These are phyloP conservation scores for Globisporangium yorkense DNA, from an alignment of 352 stramenopile genomes.

Conservation along the genomic window DNA sequence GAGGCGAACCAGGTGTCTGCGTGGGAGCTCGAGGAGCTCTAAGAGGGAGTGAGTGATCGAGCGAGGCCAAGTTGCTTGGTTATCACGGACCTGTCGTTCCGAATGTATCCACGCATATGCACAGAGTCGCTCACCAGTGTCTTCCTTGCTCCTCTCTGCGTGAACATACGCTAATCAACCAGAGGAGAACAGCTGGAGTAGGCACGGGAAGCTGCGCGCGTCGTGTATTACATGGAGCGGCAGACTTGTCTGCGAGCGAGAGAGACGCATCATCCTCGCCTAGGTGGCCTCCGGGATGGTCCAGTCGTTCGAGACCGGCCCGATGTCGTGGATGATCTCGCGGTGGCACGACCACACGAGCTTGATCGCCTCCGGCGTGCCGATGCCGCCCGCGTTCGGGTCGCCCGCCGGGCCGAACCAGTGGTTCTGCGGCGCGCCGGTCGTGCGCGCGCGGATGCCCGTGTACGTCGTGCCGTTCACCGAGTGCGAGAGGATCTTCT, in stretches of 20 bases:
- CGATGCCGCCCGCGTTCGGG: constrained; percentile 95
- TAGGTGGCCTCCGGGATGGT: constrained; percentile 81
- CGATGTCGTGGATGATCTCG: constrained; percentile 95
- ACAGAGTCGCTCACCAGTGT: not conserved
- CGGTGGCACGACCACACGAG: constrained; percentile 98
- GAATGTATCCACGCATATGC: not conserved
- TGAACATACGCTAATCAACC: not conserved
- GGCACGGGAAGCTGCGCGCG: too few species aligned
- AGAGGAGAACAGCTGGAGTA: too few species aligned
- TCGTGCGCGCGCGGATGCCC: constrained; percentile 94
- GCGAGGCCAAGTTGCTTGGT: too few species aligned
- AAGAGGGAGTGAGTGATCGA: constrained; percentile 7
- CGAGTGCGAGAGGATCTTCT: constrained; percentile 93
- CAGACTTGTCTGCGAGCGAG: not conserved
- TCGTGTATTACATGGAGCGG: too few species aligned
- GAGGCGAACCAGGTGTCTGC: constrained; percentile 53
- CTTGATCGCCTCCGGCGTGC: constrained; percentile 97
- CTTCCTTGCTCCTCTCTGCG: too few species aligned
- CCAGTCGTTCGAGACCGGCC: constrained; percentile 61
- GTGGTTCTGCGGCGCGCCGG: constrained; percentile 92
- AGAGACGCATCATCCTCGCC: constrained; percentile 10
- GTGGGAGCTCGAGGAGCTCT: constrained; percentile 85
- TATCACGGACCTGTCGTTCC: too few species aligned
- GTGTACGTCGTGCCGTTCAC: constrained; percentile 99
- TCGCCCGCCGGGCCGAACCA: constrained; percentile 97